Conservation (phyloP, 192 early-diverging fungal species). For the Coemansia sp. region DNA sequence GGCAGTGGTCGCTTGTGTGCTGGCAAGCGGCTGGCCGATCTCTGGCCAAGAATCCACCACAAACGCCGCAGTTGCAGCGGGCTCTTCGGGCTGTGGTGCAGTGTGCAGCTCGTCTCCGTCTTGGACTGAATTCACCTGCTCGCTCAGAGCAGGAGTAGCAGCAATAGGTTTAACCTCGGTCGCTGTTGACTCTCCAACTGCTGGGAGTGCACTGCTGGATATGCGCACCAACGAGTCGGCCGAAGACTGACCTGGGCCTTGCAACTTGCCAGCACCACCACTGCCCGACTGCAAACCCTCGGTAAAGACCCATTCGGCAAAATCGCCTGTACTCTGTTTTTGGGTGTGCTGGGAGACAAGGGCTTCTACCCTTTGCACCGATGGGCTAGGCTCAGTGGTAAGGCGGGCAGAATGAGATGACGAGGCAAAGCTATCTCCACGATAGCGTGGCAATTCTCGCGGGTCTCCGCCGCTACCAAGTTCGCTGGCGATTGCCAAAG, state of each 20-base stretch:
- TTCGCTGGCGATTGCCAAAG: not conserved
- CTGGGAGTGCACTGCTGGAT: constrained; percentile 9
- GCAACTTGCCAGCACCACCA: not conserved
- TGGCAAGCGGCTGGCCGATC: not conserved
- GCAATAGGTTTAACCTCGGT: not conserved
- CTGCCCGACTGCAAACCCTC: constrained; percentile 22
- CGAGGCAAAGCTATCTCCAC: constrained; percentile 23
- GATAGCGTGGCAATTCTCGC: not conserved
- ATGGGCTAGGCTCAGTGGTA: not conserved
- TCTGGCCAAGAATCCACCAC: not conserved
- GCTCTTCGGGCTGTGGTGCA: not conserved
- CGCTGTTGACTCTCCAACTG: constrained; percentile 10
- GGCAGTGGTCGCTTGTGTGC: not conserved
- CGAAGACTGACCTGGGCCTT: constrained; percentile 11
- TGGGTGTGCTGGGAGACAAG: not conserved
- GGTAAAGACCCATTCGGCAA: constrained; percentile 48
- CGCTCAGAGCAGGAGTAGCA: not conserved
- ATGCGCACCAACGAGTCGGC: constrained; percentile 38
- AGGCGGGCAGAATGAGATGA: constrained; percentile 4
- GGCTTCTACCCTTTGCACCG: not conserved
- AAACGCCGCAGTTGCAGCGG: not conserved
- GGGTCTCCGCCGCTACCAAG: not conserved
- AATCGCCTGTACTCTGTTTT: constrained; percentile 20
- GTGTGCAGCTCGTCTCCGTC: not conserved
- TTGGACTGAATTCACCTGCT: not conserved